Evolutionary conservation across 2,329 filamentous ascomycete genomes (phyloP).

Genomic region (Sclerotinia subarctica): DNA sequence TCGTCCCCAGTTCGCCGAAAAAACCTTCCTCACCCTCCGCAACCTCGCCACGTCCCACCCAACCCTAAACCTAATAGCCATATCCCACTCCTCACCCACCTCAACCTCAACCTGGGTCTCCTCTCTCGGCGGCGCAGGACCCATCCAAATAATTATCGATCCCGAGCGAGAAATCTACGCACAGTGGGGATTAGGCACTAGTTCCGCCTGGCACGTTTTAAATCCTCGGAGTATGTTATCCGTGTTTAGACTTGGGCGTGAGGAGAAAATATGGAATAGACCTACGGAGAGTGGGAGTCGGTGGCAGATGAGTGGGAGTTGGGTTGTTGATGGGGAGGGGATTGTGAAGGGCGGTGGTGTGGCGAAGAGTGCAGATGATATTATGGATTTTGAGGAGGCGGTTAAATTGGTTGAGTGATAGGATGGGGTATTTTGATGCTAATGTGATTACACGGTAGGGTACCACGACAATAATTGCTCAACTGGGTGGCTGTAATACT

Average conservation of each 20-base stretch:
- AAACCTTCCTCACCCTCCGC: conserved; percentile 57
- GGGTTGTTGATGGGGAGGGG: too few species aligned
- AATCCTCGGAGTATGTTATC: conserved; percentile 55
- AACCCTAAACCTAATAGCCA: conserved; percentile 55
- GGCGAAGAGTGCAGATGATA: too few species aligned
- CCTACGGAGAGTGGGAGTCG: conserved; percentile 62
- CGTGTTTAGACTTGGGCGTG: conserved; percentile 55
- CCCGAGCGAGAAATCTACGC: conserved; percentile 57
- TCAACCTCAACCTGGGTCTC: conserved; percentile 47
- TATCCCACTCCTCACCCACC: conserved; percentile 59
- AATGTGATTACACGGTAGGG: too few species aligned
- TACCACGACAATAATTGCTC: neutral
- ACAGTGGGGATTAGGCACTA: conserved; percentile 60
- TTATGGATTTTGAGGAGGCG: too few species aligned
- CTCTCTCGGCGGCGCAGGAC: conserved; percentile 36
- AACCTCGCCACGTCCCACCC: conserved; percentile 49
- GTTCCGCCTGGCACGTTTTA: conserved; percentile 60
- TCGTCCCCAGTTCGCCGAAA: conserved; percentile 51
- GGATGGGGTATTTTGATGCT: conserved; percentile 4
- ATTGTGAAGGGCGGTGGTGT: too few species aligned
- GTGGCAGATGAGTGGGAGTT: too few species aligned
- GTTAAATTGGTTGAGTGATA: too few species aligned
- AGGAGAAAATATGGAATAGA: conserved; percentile 64
- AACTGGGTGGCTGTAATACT: neutral
- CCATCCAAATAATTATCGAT: conserved; percentile 59